Percentiles rank a stretch among this genome's conserved stretches.
Evolutionary conservation across 2,329 filamentous ascomycete genomes (phyloP).

Genomic region (Xylariales sp.): DNA sequence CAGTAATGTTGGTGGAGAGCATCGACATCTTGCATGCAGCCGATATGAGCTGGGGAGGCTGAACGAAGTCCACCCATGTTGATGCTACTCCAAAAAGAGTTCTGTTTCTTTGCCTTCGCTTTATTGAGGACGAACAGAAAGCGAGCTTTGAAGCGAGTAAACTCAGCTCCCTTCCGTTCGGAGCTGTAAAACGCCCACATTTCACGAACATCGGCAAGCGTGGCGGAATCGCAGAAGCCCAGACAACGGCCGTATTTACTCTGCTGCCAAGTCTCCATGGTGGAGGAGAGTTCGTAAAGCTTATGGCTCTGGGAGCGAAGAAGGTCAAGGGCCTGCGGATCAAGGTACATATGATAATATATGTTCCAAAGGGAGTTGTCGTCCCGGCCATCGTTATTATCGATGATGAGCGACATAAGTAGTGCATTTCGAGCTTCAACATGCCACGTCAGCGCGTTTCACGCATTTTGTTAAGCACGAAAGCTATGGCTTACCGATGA

Average conservation of each 20-base stretch:
- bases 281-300: conserved; percentile 54
- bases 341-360: conserved; percentile 66
- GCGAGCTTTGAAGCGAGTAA: conserved; percentile 12
- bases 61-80: conserved; percentile 51
- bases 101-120: conserved; percentile 1
- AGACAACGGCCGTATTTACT: conserved; percentile 58
- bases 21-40: conserved; percentile 41
- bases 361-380: conserved; percentile 60
- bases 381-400: conserved; percentile 47
- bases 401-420: conserved; percentile 62
- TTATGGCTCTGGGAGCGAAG: conserved; percentile 58
- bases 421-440: conserved; percentile 62
- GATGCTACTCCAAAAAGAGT: background rate
- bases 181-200: conserved; percentile 55
- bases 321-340: conserved; percentile 50
- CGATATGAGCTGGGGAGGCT: conserved; percentile 49
- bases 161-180: conserved; percentile 16
- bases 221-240: conserved; percentile 61
- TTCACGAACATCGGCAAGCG: conserved; percentile 55
- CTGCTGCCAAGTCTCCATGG: conserved; percentile 58
- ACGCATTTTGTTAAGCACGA: background rate
- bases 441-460: conserved; percentile 21
- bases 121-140: conserved; percentile 24
- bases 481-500: conserved; percentile 57
- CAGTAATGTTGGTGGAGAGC: conserved; percentile 50